Evolutionary conservation across 2,329 filamentous ascomycete species (phyloP), one percentile per base, ranked within the genome.

Genomic region (Microdochium nivale): DNA sequence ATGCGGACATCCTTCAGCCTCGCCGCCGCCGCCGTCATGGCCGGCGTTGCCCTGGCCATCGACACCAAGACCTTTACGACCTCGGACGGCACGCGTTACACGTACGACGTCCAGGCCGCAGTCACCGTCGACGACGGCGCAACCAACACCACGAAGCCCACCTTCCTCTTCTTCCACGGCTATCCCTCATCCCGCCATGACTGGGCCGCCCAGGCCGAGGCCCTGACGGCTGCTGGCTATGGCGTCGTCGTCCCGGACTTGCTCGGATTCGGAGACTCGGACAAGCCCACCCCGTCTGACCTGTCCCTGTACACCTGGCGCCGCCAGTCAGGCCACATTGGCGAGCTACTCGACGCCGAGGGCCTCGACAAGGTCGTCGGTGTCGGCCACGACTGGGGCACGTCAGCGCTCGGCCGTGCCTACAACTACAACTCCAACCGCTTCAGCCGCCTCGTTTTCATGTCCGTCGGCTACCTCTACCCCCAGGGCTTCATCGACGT

Each of bases 121-220:
- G 32, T 24, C 53, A 67, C 64, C 2, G 69, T 69, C 54, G 54
- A 67, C 25, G 56, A 61, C 49, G 58, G 62, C 3, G 59, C 55
- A 3, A 44, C 59, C 3, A 53, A 50, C 1, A 25, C 54, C 1
- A 50, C 44, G 7, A 51, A 58, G 8, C 55, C 62, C 3, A 74
- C 72, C 0, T 58, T 78, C 3, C 61, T 79, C 14, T 65, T 78
- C 51, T 64, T 78, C 13, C 76, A 78, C 54, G 74, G 75, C 32
- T 75, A 76, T 49, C 74, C 75, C 25, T 75, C 72, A 3, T 71
- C 70, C 33, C 62, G 66, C 13, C 61, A 65, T 32, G 74, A 77
- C 61, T 78, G 73, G 70, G 52, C 61, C 3, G 57, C 64, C 50
- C 70, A 75, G 49, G 60, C 72, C 3, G 44, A 50, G 0, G 53